These are phyloP conservation scores for Blastomyces emzantsi DNA, from an alignment of 2,329 filamentous ascomycete genomes.

Conservation along the genomic window DNA sequence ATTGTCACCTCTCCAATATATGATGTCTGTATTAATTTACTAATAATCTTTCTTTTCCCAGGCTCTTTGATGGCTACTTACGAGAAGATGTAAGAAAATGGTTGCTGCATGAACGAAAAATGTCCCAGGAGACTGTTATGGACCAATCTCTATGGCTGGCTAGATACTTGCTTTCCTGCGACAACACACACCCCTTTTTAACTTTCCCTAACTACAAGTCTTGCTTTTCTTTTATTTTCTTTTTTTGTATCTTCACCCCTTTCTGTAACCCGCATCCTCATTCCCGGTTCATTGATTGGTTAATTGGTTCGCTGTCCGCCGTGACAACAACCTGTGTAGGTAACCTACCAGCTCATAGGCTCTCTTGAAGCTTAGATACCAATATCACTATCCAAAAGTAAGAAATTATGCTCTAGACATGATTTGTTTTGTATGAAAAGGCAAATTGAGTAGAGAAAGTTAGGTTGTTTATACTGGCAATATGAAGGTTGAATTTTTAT, in stretches of 20 bases:
- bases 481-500: not conserved
- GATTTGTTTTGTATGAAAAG: not conserved
- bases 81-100: constrained; percentile 33
- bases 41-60: constrained; percentile 15
- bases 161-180: not conserved
- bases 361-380: not conserved
- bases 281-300: not conserved
- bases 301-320: not conserved
- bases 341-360: not conserved
- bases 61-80: constrained; percentile 41
- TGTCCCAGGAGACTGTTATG: not conserved
- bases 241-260: not conserved
- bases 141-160: not conserved
- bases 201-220: not conserved
- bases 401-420: not conserved
- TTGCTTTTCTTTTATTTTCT: not conserved
- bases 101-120: not conserved
- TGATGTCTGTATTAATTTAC: not conserved
- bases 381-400: not conserved
- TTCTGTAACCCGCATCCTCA: no score
- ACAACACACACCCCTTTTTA: not conserved
- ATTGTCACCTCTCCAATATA: not conserved
- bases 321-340: not conserved
- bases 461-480: not conserved
- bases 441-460: not conserved